Evolutionary conservation across 768 basidiomycete species (phyloP).

Genomic region (Tephrocybe sp.): DNA sequence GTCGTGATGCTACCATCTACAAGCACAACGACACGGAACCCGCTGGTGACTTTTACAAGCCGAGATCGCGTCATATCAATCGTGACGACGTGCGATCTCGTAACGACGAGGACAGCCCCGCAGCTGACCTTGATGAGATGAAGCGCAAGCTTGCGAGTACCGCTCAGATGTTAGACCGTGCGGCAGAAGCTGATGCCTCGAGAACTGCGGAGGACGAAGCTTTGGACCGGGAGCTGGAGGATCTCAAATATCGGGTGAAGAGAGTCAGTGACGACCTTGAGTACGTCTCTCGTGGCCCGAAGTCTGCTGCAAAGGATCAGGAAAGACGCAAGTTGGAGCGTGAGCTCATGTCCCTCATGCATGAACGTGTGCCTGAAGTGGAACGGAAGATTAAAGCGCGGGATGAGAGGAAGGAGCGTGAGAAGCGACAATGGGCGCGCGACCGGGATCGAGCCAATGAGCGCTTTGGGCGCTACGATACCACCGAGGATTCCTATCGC

Average conservation of each 20-base stretch:
- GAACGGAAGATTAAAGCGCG: conserved; percentile 81
- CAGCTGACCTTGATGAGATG: conserved; percentile 80
- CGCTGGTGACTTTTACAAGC: conserved; percentile 71
- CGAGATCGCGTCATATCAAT: conserved; percentile 81
- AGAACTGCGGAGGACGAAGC: conserved; percentile 83
- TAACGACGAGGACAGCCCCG: conserved; percentile 60
- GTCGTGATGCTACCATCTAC: conserved; percentile 90
- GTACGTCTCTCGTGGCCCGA: conserved; percentile 75
- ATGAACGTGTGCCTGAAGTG: conserved; percentile 89
- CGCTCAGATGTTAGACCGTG: conserved; percentile 76
- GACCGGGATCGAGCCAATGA: conserved; percentile 87
- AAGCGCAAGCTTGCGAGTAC: conserved; percentile 81
- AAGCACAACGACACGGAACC: conserved; percentile 71
- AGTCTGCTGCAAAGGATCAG: conserved; percentile 73
- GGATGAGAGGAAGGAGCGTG: conserved; percentile 73
- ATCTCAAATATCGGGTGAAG: conserved; percentile 81
- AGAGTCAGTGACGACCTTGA: conserved; percentile 92
- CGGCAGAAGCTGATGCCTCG: conserved; percentile 58
- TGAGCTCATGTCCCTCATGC: conserved; percentile 81
- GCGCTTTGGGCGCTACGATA: conserved; percentile 68
- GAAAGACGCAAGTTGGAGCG: conserved; percentile 86
- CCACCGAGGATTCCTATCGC: conserved; percentile 47
- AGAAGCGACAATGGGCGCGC: conserved; percentile 75
- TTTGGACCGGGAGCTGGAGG: conserved; percentile 87
- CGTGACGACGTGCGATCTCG: conserved; percentile 77